These are phyloP conservation scores for Saccharomyces hybrid DNA, from an alignment of 1,139 yeast genomes.

Conservation along the genomic window DNA sequence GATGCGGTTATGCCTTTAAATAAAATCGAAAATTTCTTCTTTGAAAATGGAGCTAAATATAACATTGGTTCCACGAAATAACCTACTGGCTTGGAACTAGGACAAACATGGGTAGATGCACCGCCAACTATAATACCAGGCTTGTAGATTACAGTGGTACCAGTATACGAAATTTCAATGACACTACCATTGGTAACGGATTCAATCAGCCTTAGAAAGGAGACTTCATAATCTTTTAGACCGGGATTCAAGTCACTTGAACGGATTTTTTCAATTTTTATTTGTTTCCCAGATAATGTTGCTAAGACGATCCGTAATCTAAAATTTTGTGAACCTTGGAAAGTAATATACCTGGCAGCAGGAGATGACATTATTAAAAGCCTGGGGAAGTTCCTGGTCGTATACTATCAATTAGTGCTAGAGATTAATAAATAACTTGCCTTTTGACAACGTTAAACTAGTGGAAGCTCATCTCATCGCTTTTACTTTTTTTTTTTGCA, in stretches of 20 bases:
- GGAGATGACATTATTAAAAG: slow-evolving; percentile 10
- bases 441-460: too few species aligned
- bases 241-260: slow-evolving; percentile 90
- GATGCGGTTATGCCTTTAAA: slow-evolving; percentile 78
- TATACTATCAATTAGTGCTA: too few species aligned
- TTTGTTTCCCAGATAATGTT: slow-evolving; percentile 74
- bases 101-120: slow-evolving; percentile 71
- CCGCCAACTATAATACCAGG: slow-evolving; percentile 96
- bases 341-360: slow-evolving; percentile 25
- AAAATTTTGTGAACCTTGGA: slow-evolving; percentile 73
- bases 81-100: slow-evolving; percentile 71
- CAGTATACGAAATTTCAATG: slow-evolving; percentile 92
- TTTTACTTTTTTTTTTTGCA: background rate
- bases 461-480: background rate
- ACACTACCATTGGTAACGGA: slow-evolving; percentile 85
- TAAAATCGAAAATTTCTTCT: slow-evolving; percentile 71
- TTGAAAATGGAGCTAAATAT: slow-evolving; percentile 85
- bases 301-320: slow-evolving; percentile 70
- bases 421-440: too few species aligned
- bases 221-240: slow-evolving; percentile 82
- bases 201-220: slow-evolving; percentile 79
- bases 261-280: slow-evolving; percentile 77
- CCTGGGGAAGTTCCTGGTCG: too few species aligned
- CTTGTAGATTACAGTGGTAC: slow-evolving; percentile 81
- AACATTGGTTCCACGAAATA: slow-evolving; percentile 86